Evolutionary conservation across 2,329 filamentous ascomycete genomes (phyloP).

Genomic region (Ascochyta viciae-villosae): DNA sequence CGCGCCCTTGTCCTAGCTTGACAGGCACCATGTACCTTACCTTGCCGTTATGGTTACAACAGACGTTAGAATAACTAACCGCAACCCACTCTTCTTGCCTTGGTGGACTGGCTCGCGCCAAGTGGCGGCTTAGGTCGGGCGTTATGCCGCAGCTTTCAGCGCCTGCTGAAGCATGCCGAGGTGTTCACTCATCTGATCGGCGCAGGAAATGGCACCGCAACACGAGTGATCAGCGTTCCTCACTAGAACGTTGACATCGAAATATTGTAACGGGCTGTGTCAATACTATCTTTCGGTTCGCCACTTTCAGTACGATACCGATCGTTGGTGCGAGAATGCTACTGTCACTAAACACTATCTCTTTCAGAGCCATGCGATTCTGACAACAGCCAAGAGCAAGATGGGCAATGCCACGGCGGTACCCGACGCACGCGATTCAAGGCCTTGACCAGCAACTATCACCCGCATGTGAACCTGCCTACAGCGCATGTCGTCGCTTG

Average conservation of each 20-base stretch:
- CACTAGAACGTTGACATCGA: background rate
- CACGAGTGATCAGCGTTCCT: background rate
- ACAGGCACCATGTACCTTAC: slow-evolving; percentile 17
- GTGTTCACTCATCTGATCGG: background rate
- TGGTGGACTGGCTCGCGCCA: slow-evolving; percentile 3
- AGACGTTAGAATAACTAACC: background rate
- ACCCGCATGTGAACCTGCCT: background rate
- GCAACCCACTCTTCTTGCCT: slow-evolving; percentile 5
- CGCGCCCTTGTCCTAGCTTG: slow-evolving; percentile 12
- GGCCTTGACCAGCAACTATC: background rate
- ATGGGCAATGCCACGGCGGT: background rate
- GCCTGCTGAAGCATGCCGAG: background rate
- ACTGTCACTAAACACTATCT: background rate
- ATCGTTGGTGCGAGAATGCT: background rate
- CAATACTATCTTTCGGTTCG: no score
- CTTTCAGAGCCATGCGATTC: background rate
- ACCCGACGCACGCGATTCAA: background rate
- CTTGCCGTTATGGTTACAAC: slow-evolving; percentile 19
- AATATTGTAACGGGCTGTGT: background rate
- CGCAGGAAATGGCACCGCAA: background rate
- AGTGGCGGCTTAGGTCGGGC: slow-evolving; percentile 1
- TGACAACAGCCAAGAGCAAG: background rate
- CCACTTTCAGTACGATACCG: background rate
- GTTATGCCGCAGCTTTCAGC: background rate
- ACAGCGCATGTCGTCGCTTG: background rate